A percentile compares a stretch with the other conserved stretches of the same genome.
Evolutionary conservation across 2,329 filamentous ascomycete species (phyloP).

Genomic region (Talaromyces sp.): DNA sequence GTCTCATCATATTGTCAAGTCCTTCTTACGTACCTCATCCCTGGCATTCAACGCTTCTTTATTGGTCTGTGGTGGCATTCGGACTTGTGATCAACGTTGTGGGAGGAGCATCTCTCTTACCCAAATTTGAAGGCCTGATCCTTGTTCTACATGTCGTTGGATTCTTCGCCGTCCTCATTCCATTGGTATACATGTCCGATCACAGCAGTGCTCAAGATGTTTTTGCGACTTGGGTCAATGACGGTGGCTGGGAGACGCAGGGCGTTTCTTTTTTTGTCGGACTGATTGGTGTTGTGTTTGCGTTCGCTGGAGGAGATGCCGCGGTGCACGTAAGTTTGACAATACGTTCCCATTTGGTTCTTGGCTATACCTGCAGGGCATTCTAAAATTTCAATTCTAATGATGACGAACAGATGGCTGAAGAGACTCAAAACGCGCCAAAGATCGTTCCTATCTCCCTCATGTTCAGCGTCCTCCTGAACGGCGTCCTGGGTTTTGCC

Average conservation of each 20-base stretch:
- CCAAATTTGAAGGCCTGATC: constrained; percentile 11
- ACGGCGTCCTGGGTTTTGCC: constrained; percentile 52
- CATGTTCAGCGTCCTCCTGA: constrained; percentile 49
- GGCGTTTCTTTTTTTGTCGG: constrained; percentile 11
- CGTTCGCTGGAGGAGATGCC: constrained; percentile 20
- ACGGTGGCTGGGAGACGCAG: constrained; percentile 9
- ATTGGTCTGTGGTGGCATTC: constrained; percentile 48
- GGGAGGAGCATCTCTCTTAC: constrained; percentile 11
- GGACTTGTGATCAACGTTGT: constrained; percentile 52
- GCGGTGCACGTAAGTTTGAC: constrained; percentile 24
- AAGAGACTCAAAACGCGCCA: constrained; percentile 47
- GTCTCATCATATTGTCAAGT: constrained; percentile 18
- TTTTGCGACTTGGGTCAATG: constrained; percentile 8
- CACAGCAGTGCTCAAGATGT: constrained; percentile 16
- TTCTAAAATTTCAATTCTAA: neutral
- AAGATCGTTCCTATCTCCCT: constrained; percentile 51
- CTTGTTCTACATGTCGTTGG: constrained; percentile 10
- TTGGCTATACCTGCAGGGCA: neutral
- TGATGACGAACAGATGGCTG: constrained; percentile 30
- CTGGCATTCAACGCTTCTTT: constrained; percentile 47
- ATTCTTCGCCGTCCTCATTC: constrained; percentile 15
- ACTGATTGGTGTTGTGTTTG: neutral
- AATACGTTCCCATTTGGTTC: neutral
- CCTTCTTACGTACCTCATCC: constrained; percentile 25
- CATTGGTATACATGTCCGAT: constrained; percentile 13